Conservation (phyloP, 2,329 filamentous ascomycete species). For the Trichophyton benhamiae region DNA sequence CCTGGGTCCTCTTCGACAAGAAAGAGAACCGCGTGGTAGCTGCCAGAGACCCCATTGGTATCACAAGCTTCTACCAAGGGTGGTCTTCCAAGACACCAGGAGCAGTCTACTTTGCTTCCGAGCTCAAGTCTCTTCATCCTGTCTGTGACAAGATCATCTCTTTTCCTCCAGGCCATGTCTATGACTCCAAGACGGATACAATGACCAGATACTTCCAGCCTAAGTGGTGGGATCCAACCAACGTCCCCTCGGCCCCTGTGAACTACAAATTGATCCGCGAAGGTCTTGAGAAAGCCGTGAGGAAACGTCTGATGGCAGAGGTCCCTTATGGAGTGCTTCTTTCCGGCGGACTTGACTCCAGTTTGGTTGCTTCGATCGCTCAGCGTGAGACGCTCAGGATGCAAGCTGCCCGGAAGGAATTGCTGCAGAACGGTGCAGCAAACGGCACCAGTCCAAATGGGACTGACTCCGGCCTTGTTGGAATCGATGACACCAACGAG, state of each 20-base stretch:
- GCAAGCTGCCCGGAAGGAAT: slow-evolving; percentile 36
- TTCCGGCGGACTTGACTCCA: slow-evolving; percentile 91
- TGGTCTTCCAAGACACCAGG: slow-evolving; percentile 71
- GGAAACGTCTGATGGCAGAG: slow-evolving; percentile 97
- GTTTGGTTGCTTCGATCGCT: slow-evolving; percentile 85
- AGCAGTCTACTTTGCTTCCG: slow-evolving; percentile 89
- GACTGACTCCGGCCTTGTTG: slow-evolving; percentile 50
- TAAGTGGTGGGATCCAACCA: slow-evolving; percentile 75
- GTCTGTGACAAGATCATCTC: slow-evolving; percentile 91
- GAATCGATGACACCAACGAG: slow-evolving; percentile 86
- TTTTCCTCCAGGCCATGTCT: slow-evolving; percentile 92
- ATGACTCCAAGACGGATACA: slow-evolving; percentile 81
- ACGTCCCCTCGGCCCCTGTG: slow-evolving; percentile 65
- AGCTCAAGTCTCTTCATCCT: slow-evolving; percentile 82
- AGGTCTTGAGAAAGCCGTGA: slow-evolving; percentile 77
- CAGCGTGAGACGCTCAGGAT: slow-evolving; percentile 79
- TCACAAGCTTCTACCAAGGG: slow-evolving; percentile 96
- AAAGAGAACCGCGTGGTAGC: slow-evolving; percentile 82
- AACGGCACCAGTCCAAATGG: slow-evolving; percentile 33
- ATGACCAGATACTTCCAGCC: slow-evolving; percentile 84
- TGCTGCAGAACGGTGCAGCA: slow-evolving; percentile 25
- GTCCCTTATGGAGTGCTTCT: slow-evolving; percentile 94
- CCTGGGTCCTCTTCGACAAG: slow-evolving; percentile 96
- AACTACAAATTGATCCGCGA: slow-evolving; percentile 73
- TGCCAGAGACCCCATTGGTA: slow-evolving; percentile 88